Evolutionary conservation across 257 asterid genomes (phyloP).

Genomic region (Paulownia fortunei): DNA sequence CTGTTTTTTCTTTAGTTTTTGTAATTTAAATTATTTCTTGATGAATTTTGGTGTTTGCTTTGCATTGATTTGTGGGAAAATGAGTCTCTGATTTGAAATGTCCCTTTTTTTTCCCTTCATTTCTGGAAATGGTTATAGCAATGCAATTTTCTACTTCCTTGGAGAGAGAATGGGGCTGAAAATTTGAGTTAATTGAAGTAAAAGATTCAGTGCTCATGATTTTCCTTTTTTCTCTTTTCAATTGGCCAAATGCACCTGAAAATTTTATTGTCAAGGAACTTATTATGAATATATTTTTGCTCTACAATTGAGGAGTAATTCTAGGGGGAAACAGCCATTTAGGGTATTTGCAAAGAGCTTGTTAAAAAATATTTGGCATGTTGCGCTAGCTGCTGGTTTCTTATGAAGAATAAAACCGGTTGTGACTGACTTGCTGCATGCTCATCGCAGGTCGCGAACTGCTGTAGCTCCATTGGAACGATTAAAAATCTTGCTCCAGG

Average conservation of each 20-base stretch:
- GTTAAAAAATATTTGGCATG: neutral
- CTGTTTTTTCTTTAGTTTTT: neutral
- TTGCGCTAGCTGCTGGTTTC: conserved; percentile 22
- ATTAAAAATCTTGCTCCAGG: conserved; percentile 86
- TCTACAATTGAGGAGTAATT: neutral
- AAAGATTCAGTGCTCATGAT: neutral
- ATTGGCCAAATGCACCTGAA: conserved; percentile 7
- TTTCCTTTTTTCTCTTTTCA: neutral
- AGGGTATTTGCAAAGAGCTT: neutral
- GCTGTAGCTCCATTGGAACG: conserved; percentile 98
- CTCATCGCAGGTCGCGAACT: conserved; percentile 77
- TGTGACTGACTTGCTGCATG: conserved; percentile 23
- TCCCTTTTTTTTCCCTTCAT: neutral
- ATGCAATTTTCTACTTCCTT: neutral
- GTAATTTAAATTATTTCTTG: neutral
- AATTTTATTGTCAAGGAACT: neutral
- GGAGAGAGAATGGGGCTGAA: neutral
- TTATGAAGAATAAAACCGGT: neutral
- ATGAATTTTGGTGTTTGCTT: neutral
- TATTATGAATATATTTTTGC: neutral
- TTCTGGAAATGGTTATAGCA: neutral
- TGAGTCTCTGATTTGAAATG: neutral
- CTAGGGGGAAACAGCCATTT: neutral
- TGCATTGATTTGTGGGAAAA: neutral
- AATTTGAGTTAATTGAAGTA: conserved; percentile 15